Evolutionary conservation across 2,329 filamentous ascomycete genomes (phyloP).

Genomic region (Sphaceloma murrayae): DNA sequence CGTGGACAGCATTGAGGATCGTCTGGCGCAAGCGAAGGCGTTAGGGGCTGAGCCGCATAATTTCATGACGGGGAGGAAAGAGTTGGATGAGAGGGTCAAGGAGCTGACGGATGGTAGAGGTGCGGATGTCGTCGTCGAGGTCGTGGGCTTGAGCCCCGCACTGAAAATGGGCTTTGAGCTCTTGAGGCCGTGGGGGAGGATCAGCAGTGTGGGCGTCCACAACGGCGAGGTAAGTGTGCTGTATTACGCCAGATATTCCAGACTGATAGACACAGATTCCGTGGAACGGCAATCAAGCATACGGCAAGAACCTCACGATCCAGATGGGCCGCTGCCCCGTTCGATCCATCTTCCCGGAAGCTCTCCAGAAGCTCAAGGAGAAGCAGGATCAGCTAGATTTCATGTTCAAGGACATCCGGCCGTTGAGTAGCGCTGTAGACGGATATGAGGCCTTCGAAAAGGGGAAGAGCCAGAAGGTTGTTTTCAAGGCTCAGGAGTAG

Average conservation of each 20-base stretch:
- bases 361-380: constrained; percentile 36
- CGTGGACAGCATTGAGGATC: constrained; percentile 47
- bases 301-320: constrained; percentile 42
- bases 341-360: constrained; percentile 40
- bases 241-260: background rate
- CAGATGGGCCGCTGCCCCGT: constrained; percentile 45
- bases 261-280: constrained; percentile 29
- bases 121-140: constrained; percentile 67
- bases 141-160: constrained; percentile 41
- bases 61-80: constrained; percentile 57
- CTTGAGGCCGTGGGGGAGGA: constrained; percentile 41
- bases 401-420: constrained; percentile 46
- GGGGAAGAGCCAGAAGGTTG: constrained; percentile 45
- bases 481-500: constrained; percentile 30
- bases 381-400: constrained; percentile 44
- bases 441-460: constrained; percentile 46
- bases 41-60: constrained; percentile 79
- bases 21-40: constrained; percentile 61
- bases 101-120: constrained; percentile 70
- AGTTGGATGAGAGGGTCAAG: constrained; percentile 58
- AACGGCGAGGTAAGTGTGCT: constrained; percentile 30
- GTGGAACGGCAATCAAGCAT: constrained; percentile 40
- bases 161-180: constrained; percentile 41
- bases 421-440: constrained; percentile 41
- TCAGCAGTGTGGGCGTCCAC: constrained; percentile 42